Base-by-base conservation (phyloP, 2,329 filamentous ascomycete species). In the Sporothrix brasiliensis region DNA sequence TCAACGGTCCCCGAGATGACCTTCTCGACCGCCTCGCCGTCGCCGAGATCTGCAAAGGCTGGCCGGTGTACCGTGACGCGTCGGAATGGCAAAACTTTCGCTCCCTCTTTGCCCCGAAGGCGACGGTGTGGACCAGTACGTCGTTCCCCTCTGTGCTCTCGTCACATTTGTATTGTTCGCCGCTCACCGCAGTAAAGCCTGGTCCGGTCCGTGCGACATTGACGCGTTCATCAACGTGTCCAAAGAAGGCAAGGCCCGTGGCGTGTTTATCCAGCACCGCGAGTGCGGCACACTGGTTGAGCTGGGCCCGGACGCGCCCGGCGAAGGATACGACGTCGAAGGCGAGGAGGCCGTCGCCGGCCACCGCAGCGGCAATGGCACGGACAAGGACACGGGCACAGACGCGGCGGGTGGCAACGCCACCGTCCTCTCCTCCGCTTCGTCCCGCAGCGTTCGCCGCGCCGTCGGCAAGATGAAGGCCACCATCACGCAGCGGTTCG, bases 241-340 rank as follows among this genome's bases (percentile, higher is more conserved):
- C 14, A 82, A 85, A 73, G 76, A 78, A 10, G 85, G 84, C 70
- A 85, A 86, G 76, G 78, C 81, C 30, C 78, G 79, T 11, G 84
- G 85, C 21, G 84, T 81, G 67, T 86, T 86, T 77, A 87, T 87
- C 77, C 85, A 86, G 83, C 85, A 87, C 76, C 84, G 85, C 71
- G 83, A 84, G 74, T 84, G 69, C 52, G 72, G 72, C 65, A 73
- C 72, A 10, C 67, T 72, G 1, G 72, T 63, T 24, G 72, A 73
- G 61, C 67, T 73, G 27, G 71, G 70, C 27, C 76, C 76, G 5
- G 10, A 16, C 10, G 71, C 74, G 16, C 78, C 47, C 9, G 44
- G 9, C 27, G 7, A 10, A 1, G 5, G 30, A 1, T 24, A 73
- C n/a, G 73, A 74, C 1, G 41, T 34, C 19, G 41, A 34, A 7